Base-by-base conservation (phyloP, 164 flowering plant species). In the Buxus sempervirens region DNA sequence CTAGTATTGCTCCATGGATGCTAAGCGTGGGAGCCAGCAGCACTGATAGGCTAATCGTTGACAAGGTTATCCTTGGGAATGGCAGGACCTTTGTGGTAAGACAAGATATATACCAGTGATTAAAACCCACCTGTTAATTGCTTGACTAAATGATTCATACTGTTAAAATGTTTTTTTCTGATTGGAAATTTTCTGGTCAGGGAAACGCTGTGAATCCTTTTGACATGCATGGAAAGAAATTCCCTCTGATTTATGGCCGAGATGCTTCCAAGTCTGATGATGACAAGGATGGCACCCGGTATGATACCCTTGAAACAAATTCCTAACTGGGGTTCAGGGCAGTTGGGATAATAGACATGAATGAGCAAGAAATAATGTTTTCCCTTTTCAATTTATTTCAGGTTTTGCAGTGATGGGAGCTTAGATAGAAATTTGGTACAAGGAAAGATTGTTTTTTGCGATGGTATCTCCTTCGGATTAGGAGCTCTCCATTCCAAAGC, bases 381-480 rank as follows among this genome's bases (percentile, higher is more conserved):
- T 45, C 51, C 18, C 51, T 9, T 58, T 58, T 9, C 48, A 62
- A 58, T 71, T 19, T 26, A 23, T 42, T 23, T 62, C 60, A 79
- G 82, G 63, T 71, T 38, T 42, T 79, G 82, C 73, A 23, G 6
- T 4, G 13, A 25, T 5, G 69, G 49, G 24, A 57, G 70, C 1
- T 25, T 79, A 56, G 68, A 79, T 63, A 13, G n/a, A 27, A 26
- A 64, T 16, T 21, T 68, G 62, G 69, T 79, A 22, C 14, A 45
- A 15, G 74, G 78, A 12, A 79, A 76, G 58, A 76, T 76, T 27
- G 82, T 79, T 21, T 19, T 76, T 2, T 79, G 82, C 65, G 76
- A 68, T 36, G 1, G 2, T 0, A 22, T 57, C 23, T 25, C 22
- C 10, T 19, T 12, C 6, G 68, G 58, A 58, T 54, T 13, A 22